phyloP scores from a whole-genome alignment of 768 basidiomycete species.

The Termitomyces sp. region DNA sequence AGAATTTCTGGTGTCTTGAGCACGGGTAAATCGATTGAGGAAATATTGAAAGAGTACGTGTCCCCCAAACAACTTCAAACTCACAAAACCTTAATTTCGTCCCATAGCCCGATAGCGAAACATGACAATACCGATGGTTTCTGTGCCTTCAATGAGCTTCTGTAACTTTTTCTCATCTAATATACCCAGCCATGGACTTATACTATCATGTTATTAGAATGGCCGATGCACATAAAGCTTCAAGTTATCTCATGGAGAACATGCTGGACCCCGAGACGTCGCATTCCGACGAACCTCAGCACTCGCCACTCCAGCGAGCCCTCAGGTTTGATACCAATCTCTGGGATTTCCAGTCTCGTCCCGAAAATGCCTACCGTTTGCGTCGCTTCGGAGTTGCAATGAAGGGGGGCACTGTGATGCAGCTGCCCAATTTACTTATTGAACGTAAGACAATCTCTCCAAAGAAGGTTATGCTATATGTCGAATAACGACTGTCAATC shows the following conservation, averaged over 20 bases:
- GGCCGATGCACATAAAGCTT: conserved; percentile 19
- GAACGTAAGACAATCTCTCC: conserved; percentile 9
- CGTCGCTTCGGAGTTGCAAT: conserved; percentile 22
- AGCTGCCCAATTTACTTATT: conserved; percentile 13
- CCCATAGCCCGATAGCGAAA: conserved; percentile 19
- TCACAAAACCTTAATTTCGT: background rate
- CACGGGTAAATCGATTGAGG: conserved; percentile 22
- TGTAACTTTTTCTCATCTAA: conserved; percentile 13
- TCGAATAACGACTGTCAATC: background rate
- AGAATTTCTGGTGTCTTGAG: conserved; percentile 25
- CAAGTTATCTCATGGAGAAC: conserved; percentile 22
- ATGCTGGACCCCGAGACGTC: conserved; percentile 17
- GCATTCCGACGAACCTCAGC: conserved; percentile 13
- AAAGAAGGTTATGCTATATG: background rate
- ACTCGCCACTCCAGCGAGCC: conserved; percentile 15
- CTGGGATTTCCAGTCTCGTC: conserved; percentile 16
- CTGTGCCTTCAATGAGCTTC: conserved; percentile 19
- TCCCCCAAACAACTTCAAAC: background rate
- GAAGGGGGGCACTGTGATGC: conserved; percentile 16
- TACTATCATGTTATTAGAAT: conserved; percentile 14
- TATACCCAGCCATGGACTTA: background rate
- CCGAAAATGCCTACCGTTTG: conserved; percentile 20
- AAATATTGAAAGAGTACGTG: conserved; percentile 20
- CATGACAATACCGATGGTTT: conserved; percentile 22
- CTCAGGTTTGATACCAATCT: conserved; percentile 12